phyloP scores from a whole-genome alignment of 1,139 yeast genomes.

The Scheffersomyces cryptocercus region DNA sequence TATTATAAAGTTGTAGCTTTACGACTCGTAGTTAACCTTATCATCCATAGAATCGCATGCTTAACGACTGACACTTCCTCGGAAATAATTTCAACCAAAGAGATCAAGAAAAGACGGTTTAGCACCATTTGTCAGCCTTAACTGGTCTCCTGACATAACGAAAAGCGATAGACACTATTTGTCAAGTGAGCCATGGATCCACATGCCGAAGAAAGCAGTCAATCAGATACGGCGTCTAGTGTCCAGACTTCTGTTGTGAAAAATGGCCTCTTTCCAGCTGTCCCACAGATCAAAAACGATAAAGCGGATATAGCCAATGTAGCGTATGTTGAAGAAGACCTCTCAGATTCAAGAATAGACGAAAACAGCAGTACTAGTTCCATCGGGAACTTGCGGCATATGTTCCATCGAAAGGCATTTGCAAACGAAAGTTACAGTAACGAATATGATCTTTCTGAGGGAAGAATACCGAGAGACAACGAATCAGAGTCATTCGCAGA shows the following conservation, averaged over 20 bases:
- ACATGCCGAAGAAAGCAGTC: not conserved
- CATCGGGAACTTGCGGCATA: conserved; percentile 3
- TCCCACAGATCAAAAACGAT: not conserved
- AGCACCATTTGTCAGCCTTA: too few species aligned
- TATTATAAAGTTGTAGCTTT: too few species aligned
- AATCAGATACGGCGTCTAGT: conserved; percentile 2
- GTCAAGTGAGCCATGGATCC: too few species aligned
- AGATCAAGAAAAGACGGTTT: too few species aligned
- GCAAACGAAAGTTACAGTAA: not conserved
- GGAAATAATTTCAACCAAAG: too few species aligned
- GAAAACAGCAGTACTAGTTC: not conserved
- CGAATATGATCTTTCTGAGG: conserved; percentile 9
- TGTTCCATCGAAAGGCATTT: conserved; percentile 1
- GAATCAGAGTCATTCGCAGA: too few species aligned
- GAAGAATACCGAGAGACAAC: not conserved
- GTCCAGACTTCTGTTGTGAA: not conserved
- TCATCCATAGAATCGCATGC: too few species aligned
- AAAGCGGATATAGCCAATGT: not conserved
- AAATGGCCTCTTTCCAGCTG: conserved; percentile 1
- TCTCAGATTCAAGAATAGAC: not conserved
- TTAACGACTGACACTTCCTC: too few species aligned
- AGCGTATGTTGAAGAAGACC: not conserved
- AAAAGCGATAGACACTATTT: too few species aligned
- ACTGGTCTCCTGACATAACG: too few species aligned
- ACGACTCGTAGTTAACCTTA: too few species aligned